phyloP scores from a whole-genome alignment of 148 eudicot genomes.

The Rhododendron vialii region DNA sequence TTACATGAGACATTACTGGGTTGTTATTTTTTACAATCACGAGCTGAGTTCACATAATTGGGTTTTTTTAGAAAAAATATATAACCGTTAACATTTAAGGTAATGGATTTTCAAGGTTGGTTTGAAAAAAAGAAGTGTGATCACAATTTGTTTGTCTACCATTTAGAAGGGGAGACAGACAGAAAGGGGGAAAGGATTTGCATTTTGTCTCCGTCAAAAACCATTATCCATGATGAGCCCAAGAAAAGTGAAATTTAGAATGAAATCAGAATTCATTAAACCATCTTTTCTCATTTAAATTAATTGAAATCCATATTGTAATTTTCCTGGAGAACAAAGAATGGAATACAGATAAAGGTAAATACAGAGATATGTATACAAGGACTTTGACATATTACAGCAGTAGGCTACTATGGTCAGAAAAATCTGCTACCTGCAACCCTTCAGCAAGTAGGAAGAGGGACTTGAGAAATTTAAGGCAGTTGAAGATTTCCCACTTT shows the following conservation, averaged over 20 bases:
- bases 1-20: neutral
- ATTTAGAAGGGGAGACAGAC: neutral
- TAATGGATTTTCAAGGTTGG: neutral
- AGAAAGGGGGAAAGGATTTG: neutral
- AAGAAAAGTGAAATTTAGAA: neutral
- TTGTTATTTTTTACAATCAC: neutral
- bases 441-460: constrained; percentile 39
- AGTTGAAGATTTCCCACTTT: constrained; percentile 25
- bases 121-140: too few relatives aligned
- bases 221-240: neutral
- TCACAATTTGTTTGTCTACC: too few relatives aligned
- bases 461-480: constrained; percentile 37
- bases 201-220: neutral
- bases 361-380: constrained; percentile 1
- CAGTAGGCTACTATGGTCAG: neutral
- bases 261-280: neutral
- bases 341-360: neutral
- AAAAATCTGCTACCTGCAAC: constrained; percentile 36
- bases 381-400: neutral
- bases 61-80: neutral
- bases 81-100: neutral
- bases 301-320: neutral
- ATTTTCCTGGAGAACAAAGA: neutral
- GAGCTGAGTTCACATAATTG: neutral
- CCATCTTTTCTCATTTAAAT: neutral